phyloP scores from a whole-genome alignment of 2,329 filamentous ascomycete genomes.

The Pseudocercospora pini-densiflorae region DNA sequence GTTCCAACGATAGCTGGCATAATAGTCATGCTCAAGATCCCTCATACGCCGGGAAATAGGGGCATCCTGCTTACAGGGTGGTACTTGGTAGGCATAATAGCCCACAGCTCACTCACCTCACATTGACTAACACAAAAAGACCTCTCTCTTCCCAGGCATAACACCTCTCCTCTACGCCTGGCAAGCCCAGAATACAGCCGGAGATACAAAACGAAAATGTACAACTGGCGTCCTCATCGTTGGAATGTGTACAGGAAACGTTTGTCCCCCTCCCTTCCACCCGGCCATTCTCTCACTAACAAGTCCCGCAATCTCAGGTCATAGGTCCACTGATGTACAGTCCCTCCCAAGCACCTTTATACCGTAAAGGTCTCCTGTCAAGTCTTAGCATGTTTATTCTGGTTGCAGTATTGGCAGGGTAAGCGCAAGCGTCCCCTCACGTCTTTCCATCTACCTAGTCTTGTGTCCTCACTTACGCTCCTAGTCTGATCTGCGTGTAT shows the following conservation, averaged over 20 bases:
- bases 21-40: conserved; percentile 10
- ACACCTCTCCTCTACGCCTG: conserved; percentile 11
- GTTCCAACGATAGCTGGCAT: conserved; percentile 1
- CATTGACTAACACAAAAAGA: background rate
- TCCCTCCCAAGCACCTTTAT: conserved; percentile 4
- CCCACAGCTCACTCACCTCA: no score
- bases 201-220: conserved; percentile 10
- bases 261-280: background rate
- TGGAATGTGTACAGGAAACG: conserved; percentile 10
- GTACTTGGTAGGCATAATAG: background rate
- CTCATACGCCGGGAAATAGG: conserved; percentile 1
- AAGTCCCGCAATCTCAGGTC: background rate
- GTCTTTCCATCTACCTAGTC: no score
- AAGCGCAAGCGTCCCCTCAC: background rate
- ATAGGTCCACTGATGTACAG: conserved; percentile 12
- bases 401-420: background rate
- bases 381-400: conserved; percentile 11
- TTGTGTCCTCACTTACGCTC: background rate
- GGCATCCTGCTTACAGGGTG: conserved; percentile 6
- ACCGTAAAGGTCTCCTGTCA: conserved; percentile 9
- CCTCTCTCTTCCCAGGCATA: conserved; percentile 3
- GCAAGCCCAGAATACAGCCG: conserved; percentile 9
- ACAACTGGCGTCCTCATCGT: conserved; percentile 1
- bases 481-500: conserved; percentile 4
- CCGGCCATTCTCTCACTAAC: background rate